Percentiles rank a stretch among this genome's conserved stretches.
Conservation (phyloP, 768 basidiomycete species). For the Macrolepiota albuminosa region DNA sequence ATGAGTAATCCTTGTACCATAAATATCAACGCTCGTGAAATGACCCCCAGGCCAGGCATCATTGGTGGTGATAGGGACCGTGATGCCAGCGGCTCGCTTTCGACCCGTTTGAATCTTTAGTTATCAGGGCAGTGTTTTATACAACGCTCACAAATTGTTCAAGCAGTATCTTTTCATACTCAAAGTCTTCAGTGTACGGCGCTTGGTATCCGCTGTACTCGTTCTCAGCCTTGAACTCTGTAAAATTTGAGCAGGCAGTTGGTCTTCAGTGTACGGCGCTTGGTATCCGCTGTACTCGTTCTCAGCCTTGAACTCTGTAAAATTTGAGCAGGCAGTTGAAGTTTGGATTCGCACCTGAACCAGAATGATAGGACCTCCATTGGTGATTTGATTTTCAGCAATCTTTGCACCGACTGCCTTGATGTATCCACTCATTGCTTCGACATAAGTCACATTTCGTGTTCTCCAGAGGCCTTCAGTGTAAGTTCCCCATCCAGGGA, state of each 20-base stretch:
- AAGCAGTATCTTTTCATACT: constrained; percentile 31
- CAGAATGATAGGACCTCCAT: constrained; percentile 52
- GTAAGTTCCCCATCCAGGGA: constrained; percentile 54
- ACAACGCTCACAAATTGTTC: constrained; percentile 24
- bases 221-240: constrained; percentile 39
- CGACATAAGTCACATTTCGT: constrained; percentile 33
- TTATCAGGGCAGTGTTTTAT: neutral
- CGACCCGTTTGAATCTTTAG: neutral
- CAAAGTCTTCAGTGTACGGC: constrained; percentile 36
- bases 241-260: neutral
- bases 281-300: constrained; percentile 48
- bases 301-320: constrained; percentile 32
- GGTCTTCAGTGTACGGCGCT: constrained; percentile 33
- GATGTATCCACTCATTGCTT: constrained; percentile 49
- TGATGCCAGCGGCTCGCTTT: constrained; percentile 38
- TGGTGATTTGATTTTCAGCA: constrained; percentile 51
- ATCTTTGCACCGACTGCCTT: constrained; percentile 40
- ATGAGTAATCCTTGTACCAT: constrained; percentile 25
- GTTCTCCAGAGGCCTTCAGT: constrained; percentile 44
- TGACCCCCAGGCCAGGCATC: constrained; percentile 44
- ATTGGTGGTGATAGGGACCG: constrained; percentile 43
- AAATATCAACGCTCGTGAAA: constrained; percentile 42
- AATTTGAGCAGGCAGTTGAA: neutral
- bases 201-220: constrained; percentile 42
- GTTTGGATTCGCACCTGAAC: constrained; percentile 24